Base-by-base conservation (phyloP, 2,329 filamentous ascomycete species). In the Ophiostoma tasmaniense region DNA sequence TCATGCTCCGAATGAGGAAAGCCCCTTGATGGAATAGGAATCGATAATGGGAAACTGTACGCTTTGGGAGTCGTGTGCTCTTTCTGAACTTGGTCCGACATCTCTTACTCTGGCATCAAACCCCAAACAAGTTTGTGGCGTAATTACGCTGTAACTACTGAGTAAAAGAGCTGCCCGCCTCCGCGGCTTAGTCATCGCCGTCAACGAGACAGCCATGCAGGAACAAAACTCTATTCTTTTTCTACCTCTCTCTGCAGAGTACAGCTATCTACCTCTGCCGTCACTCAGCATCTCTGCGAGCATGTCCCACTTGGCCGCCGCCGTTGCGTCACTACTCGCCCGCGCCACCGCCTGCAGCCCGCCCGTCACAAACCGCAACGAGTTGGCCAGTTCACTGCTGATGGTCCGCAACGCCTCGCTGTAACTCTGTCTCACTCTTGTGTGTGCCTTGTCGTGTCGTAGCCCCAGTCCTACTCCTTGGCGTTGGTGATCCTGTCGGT, bases 231-330 rank as follows among this genome's bases (percentile, higher is more conserved):
- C 11, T 8, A n/a, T 45, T 45, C 42, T 39, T 20, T 45, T 20
- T 6, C 42, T 45, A n/a, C 42, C 42, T 3, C 50, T 55, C n/a
- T n/a, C n/a, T 25, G 10, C 17, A 4, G 17, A 45, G 4, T 25
- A 55, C 50, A n/a, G 14, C 45, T 20, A 8, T 5, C 52, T 35
- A 35, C 30, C 45, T 14, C 64, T 14, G 13, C 62, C 75, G 82
- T 69, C 82, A 73, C 93, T 90, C 62, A 96, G 78, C 81, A 90
- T 90, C 77, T 96, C 92, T 0, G 90, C 92, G 71, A 97, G 76
- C 70, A 90, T 87, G 77, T 95, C 91, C 90, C 93, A 94, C 76
- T 89, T 86, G 39, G 70, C 71, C 13, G 85, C 75, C 74, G 83
- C 78, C 55, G 81, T 80, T 17, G 78, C 75, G 68, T 91, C 87